Evolutionary conservation across 2,329 filamentous ascomycete species (phyloP).

Genomic region (Lachnellula hyalina): DNA sequence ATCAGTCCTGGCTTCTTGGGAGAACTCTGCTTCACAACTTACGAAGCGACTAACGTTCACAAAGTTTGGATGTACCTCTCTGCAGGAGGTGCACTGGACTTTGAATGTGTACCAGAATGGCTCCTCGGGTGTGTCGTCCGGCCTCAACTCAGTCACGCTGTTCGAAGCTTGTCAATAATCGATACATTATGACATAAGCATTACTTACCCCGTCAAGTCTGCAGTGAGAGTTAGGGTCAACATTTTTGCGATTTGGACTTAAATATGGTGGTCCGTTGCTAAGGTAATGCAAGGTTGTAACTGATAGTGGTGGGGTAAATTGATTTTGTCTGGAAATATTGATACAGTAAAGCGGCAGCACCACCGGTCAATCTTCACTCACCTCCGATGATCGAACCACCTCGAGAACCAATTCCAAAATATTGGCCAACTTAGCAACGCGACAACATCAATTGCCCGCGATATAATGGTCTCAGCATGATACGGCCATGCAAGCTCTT

Average conservation of each 20-base stretch:
- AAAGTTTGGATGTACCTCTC: slow-evolving; percentile 82
- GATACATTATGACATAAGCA: background rate
- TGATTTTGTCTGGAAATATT: background rate
- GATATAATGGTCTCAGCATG: slow-evolving; percentile 19
- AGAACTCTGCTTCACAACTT: background rate
- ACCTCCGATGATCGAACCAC: background rate
- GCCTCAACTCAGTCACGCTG: slow-evolving; percentile 86
- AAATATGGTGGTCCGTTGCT: background rate
- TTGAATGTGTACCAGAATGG: slow-evolving; percentile 98
- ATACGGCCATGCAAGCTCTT: slow-evolving; percentile 56
- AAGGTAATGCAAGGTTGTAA: background rate
- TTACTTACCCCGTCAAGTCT: slow-evolving; percentile 60
- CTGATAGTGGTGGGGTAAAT: background rate
- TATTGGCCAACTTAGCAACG: background rate
- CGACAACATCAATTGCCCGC: background rate
- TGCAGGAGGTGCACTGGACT: slow-evolving; percentile 96
- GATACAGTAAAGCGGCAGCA: slow-evolving; percentile 5
- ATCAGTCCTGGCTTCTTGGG: background rate
- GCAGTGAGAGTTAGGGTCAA: slow-evolving; percentile 62
- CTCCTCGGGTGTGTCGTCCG: slow-evolving; percentile 71
- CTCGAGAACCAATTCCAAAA: background rate
- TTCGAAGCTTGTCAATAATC: slow-evolving; percentile 2
- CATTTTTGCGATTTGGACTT: slow-evolving; percentile 36
- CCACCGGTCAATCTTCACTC: no score
- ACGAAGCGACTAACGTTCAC: slow-evolving; percentile 87